Base-by-base conservation (phyloP, 2,329 filamentous ascomycete species). In the Alternaria angustiovoidea region DNA sequence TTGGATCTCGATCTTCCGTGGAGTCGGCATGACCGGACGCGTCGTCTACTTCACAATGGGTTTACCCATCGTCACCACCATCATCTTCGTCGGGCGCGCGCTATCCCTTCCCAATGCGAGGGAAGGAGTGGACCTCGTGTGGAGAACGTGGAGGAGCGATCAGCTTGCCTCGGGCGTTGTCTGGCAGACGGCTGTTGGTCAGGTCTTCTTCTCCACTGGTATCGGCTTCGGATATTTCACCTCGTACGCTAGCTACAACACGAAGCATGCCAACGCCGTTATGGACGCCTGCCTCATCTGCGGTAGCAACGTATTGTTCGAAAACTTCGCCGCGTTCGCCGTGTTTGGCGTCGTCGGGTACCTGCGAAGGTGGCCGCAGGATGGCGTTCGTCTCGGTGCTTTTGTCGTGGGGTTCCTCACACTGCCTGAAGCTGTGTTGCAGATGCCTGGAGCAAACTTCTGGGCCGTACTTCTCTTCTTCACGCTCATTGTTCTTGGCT, bases 41-140 rank as follows among this genome's bases (percentile, higher is more conserved):
- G 86, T 87, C 9, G 85, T 87, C 5, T 88, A 87, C 75, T 86
- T 86, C 72, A 87, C 85, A n/a, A 87, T 88, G 85, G 85, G 85
- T 1, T 70, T 88, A 5, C 86, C 86, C 0, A 86, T 88, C 51
- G 76, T 86, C 59, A 84, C 85, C 14, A 87, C 84, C 2, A 80
- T 88, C 61, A 82, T 87, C 55, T 79, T 88, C 26, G 81, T 88
- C 47, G 86, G 84, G 18, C 82, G 86, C 2, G 80, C 83, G 0
- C 71, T 83, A 1, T 87, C 86, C 0, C 82, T 87, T 0, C 80
- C 82, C 0, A 87, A 87, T 66, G 86, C 86, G 0, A 68, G 79
- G 1, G 81, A 81, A 26, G 86, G 86, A 6, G 78, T 87, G 34
- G 82, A 79, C 57, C 78, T 87, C 0, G 67, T 81, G n/a, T 83